phyloP scores from a whole-genome alignment of 208 protist genomes.

The Naegleria fowleri region DNA sequence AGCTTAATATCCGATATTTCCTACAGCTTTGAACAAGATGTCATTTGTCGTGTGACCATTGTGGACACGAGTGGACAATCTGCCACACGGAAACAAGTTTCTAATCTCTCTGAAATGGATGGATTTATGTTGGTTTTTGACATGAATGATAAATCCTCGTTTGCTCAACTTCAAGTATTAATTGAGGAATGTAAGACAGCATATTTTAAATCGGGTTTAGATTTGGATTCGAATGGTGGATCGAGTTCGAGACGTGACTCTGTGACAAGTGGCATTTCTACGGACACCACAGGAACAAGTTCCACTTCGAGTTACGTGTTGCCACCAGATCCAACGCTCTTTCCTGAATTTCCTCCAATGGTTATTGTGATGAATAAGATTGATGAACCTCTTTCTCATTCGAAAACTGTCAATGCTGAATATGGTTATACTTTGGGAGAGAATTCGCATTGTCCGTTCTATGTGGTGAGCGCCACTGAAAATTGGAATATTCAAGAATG shows the following conservation, averaged over 20 bases:
- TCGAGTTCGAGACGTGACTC: background rate
- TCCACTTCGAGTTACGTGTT: background rate
- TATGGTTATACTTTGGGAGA: background rate
- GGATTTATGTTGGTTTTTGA: background rate
- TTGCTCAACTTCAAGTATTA: background rate
- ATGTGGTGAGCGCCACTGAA: background rate
- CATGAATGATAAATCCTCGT: background rate
- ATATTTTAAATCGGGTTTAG: background rate
- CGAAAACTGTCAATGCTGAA: background rate
- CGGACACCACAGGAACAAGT: background rate
- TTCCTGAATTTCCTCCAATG: background rate
- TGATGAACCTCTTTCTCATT: background rate
- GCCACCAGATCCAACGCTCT: background rate
- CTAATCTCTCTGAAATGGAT: background rate
- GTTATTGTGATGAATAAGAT: background rate
- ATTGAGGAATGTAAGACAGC: background rate
- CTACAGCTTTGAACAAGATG: background rate
- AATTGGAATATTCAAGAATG: background rate
- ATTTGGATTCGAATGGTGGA: background rate
- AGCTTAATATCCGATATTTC: background rate
- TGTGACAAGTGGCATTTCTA: background rate
- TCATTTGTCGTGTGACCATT: background rate
- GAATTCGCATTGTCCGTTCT: background rate
- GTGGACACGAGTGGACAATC: background rate
- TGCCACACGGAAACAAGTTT: background rate